Evolutionary conservation across 768 basidiomycete genomes (phyloP), one percentile per base, ranked within the genome.

Genomic region (Mycena vitilis): DNA sequence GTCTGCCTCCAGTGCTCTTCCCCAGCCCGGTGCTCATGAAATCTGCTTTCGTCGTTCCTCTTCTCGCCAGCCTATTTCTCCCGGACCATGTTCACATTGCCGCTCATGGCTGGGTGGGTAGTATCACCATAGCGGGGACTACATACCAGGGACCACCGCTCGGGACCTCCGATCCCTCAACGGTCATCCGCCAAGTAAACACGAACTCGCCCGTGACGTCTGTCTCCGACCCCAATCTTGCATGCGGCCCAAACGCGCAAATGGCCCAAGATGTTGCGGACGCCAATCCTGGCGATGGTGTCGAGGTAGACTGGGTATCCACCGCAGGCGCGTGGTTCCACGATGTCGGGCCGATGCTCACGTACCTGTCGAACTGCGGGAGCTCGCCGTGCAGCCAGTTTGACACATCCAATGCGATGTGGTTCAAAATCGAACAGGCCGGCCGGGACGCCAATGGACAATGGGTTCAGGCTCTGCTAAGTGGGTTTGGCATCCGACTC

Each of bases 391-490:
- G 92, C 78, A 84, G 84, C 73, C 78, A 88, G 73, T 91, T 89
- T 78, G 81, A 91, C 72, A 73, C 87, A 8, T 81, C 84, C 18
- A 72, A 81, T 23, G 89, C 90, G 11, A 82, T 87, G 73, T 94
- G 90, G 90, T 92, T 93, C 86, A 93, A 93, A 83, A 88, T 91
- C 63, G 78, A 85, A 37, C 83, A 90, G 73, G 80, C 81, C 4
- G 88, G 87, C 2, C 77, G 81, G 15, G 78, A 85, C 49, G 64
- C 75, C 11, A 76, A 76, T 34, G 73, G 79, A 30, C 30, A 30
- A 5, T 91, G 90, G 91, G 80, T 78, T 4, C 90, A 91, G 73
- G 78, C 78, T 6, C 82, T 83, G 59, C 78, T 90, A 71, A 84
- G 88, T 89, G 71, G 53, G 87, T 82, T 13, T 5, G 12, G 10